phyloP scores from a whole-genome alignment of 306 rosid genomes.

The Luffa aegyptiaca region DNA sequence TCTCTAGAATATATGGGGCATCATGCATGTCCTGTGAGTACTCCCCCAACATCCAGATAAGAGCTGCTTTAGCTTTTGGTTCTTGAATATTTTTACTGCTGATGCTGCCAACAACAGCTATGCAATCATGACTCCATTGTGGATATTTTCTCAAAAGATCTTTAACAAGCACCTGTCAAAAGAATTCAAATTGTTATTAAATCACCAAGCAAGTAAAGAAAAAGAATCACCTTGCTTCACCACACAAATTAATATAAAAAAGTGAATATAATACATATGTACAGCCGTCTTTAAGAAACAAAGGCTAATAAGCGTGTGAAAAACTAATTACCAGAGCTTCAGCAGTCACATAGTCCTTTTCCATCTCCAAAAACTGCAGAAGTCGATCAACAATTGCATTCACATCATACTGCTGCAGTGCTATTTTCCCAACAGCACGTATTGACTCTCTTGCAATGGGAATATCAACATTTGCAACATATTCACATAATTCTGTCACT shows the following conservation, averaged over 20 bases:
- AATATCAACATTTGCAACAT: conserved; percentile 99
- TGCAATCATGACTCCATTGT: conserved; percentile 99
- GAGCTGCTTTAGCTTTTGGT: conserved; percentile 98
- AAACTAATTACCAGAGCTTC: conserved; percentile 83
- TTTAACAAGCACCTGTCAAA: conserved; percentile 87
- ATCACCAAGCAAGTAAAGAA: background rate
- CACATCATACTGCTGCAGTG: conserved; percentile 97
- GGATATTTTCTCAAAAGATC: conserved; percentile 95
- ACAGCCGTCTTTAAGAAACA: background rate
- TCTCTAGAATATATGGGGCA: conserved; percentile 85
- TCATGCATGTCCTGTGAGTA: conserved; percentile 95
- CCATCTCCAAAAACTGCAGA: conserved; percentile 99
- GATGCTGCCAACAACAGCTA: conserved; percentile 97
- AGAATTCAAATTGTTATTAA: conserved; percentile 17
- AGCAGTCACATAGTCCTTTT: conserved; percentile 96
- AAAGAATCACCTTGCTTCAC: background rate
- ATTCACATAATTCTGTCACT: conserved; percentile 98
- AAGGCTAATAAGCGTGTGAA: background rate
- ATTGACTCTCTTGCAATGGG: conserved; percentile 99
- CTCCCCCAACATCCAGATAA: conserved; percentile 98
- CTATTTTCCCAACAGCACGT: conserved; percentile 98
- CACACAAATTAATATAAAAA: background rate
- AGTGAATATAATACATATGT: background rate
- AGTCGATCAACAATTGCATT: conserved; percentile 98
- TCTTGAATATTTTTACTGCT: conserved; percentile 97